Percentiles rank a stretch among this genome's conserved stretches.
These are phyloP conservation scores for Metschnikowia shivogae DNA, from an alignment of 805 yeast genomes.

Conservation along the genomic window DNA sequence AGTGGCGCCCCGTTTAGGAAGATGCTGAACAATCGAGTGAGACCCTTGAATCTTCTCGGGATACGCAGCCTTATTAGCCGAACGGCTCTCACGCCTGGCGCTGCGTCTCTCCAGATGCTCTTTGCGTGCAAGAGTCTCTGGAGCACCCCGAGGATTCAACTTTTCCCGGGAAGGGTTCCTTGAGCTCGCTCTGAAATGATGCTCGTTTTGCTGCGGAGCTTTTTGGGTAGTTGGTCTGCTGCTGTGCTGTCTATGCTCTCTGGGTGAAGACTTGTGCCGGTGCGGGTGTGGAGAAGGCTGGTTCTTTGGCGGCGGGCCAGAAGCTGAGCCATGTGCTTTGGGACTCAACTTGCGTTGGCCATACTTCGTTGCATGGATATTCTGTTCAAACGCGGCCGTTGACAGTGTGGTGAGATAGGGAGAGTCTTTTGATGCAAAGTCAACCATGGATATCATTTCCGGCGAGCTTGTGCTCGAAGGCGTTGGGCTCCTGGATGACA, in stretches of 20 bases:
- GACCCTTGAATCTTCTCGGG: not conserved
- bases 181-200: not conserved
- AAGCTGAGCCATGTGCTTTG: constrained; percentile 4
- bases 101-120: not conserved
- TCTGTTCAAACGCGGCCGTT: constrained; percentile 8
- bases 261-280: not conserved
- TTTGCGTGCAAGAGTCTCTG: not conserved
- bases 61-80: not conserved
- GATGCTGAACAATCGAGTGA: not conserved
- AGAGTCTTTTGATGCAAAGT: constrained; percentile 15
- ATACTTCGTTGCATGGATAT: constrained; percentile 13
- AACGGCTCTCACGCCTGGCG: not conserved
- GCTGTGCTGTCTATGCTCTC: not conserved
- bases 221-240: not conserved
- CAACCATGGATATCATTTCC: constrained; percentile 4
- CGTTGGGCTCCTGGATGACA: constrained; percentile 4
- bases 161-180: not conserved
- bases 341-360: constrained; percentile 12
- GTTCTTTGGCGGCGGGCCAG: constrained; percentile 1
- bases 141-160: not conserved
- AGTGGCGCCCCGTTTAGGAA: not conserved
- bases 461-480: not conserved
- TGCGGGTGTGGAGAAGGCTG: not conserved
- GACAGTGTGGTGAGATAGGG: constrained; percentile 20
- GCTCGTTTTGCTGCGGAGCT: not conserved